Percentiles rank a stretch among this genome's conserved stretches.
phyloP scores from a whole-genome alignment of 2,329 filamentous ascomycete species.

The Endothia cerciana region DNA sequence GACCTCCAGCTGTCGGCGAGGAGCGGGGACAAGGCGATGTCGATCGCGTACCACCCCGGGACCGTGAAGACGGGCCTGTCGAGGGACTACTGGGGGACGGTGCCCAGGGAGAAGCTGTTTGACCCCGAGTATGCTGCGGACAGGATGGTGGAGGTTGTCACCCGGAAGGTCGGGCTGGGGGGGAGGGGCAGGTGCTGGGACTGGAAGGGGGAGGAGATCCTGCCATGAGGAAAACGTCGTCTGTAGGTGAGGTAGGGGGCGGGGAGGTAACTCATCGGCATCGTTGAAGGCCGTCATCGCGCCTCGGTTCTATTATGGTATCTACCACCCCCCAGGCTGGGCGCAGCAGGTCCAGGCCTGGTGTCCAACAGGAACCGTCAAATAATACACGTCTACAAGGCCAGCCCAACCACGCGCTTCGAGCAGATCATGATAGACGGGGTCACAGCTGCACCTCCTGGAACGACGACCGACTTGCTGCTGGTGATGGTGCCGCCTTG shows the following conservation, averaged over 20 bases:
- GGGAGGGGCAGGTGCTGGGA: constrained; percentile 70
- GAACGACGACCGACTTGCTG: constrained; percentile 59
- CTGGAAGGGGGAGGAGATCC: constrained; percentile 68
- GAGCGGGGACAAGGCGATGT: constrained; percentile 65
- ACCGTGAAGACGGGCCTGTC: constrained; percentile 79
- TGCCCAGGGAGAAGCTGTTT: constrained; percentile 66
- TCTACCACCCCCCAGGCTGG: constrained; percentile 2
- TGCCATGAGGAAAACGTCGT: constrained; percentile 50
- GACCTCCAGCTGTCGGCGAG: constrained; percentile 66
- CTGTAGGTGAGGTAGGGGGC: no score
- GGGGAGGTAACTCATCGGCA: background rate
- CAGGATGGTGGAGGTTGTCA: constrained; percentile 64
- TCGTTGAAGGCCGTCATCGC: constrained; percentile 1
- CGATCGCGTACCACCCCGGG: constrained; percentile 76
- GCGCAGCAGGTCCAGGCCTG: background rate
- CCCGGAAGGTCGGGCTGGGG: constrained; percentile 48
- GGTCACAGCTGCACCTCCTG: constrained; percentile 64
- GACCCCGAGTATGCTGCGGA: constrained; percentile 67
- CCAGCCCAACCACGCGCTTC: constrained; percentile 10
- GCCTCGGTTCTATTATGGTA: constrained; percentile 23
- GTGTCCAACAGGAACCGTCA: background rate
- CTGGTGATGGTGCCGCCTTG: constrained; percentile 52
- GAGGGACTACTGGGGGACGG: constrained; percentile 70
- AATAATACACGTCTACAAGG: constrained; percentile 16
- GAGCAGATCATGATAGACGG: background rate